phyloP scores from a whole-genome alignment of 768 basidiomycete genomes.

The Brasilioporus rufonigricans region DNA sequence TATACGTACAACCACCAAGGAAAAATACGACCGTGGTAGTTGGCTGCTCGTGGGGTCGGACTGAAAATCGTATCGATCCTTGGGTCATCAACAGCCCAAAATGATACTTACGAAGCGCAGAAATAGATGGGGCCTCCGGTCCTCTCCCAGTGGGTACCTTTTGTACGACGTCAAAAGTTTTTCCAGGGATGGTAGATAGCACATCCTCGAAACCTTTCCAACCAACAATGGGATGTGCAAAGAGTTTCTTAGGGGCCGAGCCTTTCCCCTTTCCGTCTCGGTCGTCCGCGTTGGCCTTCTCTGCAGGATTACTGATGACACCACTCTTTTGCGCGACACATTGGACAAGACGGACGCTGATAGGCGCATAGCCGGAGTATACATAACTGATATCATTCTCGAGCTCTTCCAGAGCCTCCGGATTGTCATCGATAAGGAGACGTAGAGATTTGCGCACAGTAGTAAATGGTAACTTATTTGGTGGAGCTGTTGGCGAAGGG shows the following conservation, averaged over 20 bases:
- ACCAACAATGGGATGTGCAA: slow-evolving; percentile 89
- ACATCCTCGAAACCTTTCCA: slow-evolving; percentile 99
- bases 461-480: slow-evolving; percentile 68
- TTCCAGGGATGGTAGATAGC: slow-evolving; percentile 76
- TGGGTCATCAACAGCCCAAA: background rate
- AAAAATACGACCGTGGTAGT: slow-evolving; percentile 94
- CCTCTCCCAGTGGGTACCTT: slow-evolving; percentile 33
- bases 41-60: slow-evolving; percentile 52
- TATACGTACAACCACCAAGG: slow-evolving; percentile 95
- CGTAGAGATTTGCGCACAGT: slow-evolving; percentile 79
- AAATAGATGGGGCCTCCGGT: slow-evolving; percentile 26
- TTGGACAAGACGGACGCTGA: slow-evolving; percentile 89
- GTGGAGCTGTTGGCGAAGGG: slow-evolving; percentile 47
- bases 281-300: slow-evolving; percentile 45
- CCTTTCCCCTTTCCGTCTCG: slow-evolving; percentile 39
- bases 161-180: slow-evolving; percentile 76
- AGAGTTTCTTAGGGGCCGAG: slow-evolving; percentile 49
- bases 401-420: slow-evolving; percentile 72
- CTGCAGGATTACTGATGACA: slow-evolving; percentile 75
- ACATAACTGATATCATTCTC: slow-evolving; percentile 96
- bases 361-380: slow-evolving; percentile 96
- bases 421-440: slow-evolving; percentile 86
- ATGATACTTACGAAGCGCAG: slow-evolving; percentile 35
- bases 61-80: slow-evolving; percentile 27
- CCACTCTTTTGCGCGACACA: slow-evolving; percentile 90